Evolutionary conservation across 2,329 filamentous ascomycete genomes (phyloP).

Genomic region (Colletotrichum ledebouriae): DNA sequence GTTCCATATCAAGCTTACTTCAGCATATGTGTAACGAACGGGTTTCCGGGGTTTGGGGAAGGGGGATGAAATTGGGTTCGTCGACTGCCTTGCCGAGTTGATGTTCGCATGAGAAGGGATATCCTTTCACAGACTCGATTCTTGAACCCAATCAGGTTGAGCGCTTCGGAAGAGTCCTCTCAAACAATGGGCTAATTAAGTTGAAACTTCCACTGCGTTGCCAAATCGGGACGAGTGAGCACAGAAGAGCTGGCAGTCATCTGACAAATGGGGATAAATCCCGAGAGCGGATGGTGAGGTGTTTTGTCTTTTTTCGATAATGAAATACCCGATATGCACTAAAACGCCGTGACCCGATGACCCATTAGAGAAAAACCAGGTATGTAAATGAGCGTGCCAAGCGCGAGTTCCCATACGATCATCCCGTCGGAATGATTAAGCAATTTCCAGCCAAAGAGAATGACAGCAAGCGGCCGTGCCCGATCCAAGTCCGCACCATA

Average conservation of each 20-base stretch:
- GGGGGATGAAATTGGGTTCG: not conserved
- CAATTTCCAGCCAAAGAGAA: constrained; percentile 20
- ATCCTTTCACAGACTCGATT: not conserved
- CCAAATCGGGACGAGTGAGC: not conserved
- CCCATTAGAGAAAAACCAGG: constrained; percentile 14
- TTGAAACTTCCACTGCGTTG: not conserved
- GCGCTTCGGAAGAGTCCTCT: not conserved
- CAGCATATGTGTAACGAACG: not conserved
- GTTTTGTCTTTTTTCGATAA: constrained; percentile 4
- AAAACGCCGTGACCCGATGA: constrained; percentile 22
- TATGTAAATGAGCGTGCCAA: constrained; percentile 23
- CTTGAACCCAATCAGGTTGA: not conserved
- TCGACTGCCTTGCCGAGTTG: not conserved
- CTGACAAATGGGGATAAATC: not conserved
- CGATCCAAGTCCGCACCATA: not conserved
- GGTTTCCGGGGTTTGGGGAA: not conserved
- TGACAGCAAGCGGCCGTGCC: constrained; percentile 8
- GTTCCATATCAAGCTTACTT: not conserved
- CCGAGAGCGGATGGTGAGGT: too few relatives aligned
- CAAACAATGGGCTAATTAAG: constrained; percentile 8
- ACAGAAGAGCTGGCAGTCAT: not conserved
- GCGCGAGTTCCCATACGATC: constrained; percentile 3
- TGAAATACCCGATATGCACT: constrained; percentile 20
- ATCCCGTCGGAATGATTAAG: constrained; percentile 1
- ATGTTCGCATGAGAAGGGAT: not conserved